phyloP scores from a whole-genome alignment of 2,329 filamentous ascomycete genomes.

The Ophiostoma perfectum region DNA sequence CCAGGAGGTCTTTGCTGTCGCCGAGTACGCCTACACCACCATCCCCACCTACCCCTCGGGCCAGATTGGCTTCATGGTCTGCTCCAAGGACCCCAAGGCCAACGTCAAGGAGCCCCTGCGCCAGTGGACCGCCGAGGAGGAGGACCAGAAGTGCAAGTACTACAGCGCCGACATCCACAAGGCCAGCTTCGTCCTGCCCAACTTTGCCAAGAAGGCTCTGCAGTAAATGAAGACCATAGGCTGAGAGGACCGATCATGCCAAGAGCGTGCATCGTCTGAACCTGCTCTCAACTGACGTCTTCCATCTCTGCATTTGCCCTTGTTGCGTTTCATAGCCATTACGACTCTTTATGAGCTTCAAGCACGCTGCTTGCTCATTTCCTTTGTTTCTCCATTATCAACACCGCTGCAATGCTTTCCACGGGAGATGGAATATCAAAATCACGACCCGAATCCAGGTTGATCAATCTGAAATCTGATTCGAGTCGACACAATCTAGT shows the following conservation, averaged over 20 bases:
- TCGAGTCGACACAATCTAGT: background rate
- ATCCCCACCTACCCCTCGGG: slow-evolving; percentile 98
- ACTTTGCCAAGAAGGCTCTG: slow-evolving; percentile 77
- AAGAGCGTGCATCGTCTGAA: background rate
- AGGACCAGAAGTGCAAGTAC: slow-evolving; percentile 89
- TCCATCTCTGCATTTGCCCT: background rate
- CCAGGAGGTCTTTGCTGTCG: slow-evolving; percentile 93
- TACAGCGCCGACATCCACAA: slow-evolving; percentile 97
- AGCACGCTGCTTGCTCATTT: background rate
- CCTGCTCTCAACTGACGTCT: background rate
- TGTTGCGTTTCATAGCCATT: background rate
- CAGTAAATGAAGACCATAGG: slow-evolving; percentile 38
- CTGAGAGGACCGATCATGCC: background rate
- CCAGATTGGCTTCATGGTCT: slow-evolving; percentile 99
- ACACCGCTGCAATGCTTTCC: slow-evolving; percentile 6
- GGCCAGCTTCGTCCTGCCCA: slow-evolving; percentile 88
- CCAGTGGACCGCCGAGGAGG: slow-evolving; percentile 76
- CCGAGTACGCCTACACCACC: slow-evolving; percentile 98
- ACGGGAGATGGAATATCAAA: slow-evolving; percentile 10
- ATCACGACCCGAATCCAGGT: background rate
- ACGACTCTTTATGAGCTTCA: background rate
- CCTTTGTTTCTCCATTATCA: slow-evolving; percentile 4
- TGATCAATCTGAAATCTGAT: background rate
- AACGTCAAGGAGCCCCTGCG: slow-evolving; percentile 83
- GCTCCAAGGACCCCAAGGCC: slow-evolving; percentile 83